Evolutionary conservation across 768 basidiomycete genomes (phyloP), one percentile per base, ranked within the genome.

Genomic region (Tephrocybe sp.): DNA sequence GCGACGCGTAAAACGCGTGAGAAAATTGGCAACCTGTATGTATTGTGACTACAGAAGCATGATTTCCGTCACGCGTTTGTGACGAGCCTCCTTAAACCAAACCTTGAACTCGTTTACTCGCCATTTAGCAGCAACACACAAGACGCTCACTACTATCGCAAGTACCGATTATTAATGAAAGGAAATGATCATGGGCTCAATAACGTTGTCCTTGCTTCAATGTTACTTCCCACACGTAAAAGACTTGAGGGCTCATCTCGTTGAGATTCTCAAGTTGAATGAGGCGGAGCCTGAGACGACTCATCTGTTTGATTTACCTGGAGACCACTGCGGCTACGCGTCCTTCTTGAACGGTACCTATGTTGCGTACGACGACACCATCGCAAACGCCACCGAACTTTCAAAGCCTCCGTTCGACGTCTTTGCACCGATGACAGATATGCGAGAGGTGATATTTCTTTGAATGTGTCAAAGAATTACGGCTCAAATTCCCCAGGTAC

Each of bases 381-480:
- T 34, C 52, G n/a, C 10, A 33, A 26, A 14, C 12, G 28, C 44
- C 20, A 53, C 45, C 3, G 53, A 57, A 10, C 25, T 41, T 2
- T 51, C 57, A 11, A 52, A 25, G 40, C 57, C 53, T 15, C 58
- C 52, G 36, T 66, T 76, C 28, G 56, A 55, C 40, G 64, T 65
- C 3, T 53, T 68, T 23, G 63, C 73, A 2, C 75, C 77, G 0
- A 71, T 77, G 68, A 70, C 73, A 36, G 73, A 75, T 48, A 80
- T 86, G 73, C 73, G 72, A 42, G 82, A 85, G 52, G 83, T 85
- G 34, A 54, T 17, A 45, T 20, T 24, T 12, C 18, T 25, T 17
- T 5, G 47, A 37, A 14, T 33, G 2, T 42, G 15, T 24, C 32
- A 3, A 15, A 28, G 49, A 52, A 15, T 23, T 43, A 48, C 43